Base-by-base conservation (phyloP, 768 basidiomycete species). In the Tulasnella calospora region DNA sequence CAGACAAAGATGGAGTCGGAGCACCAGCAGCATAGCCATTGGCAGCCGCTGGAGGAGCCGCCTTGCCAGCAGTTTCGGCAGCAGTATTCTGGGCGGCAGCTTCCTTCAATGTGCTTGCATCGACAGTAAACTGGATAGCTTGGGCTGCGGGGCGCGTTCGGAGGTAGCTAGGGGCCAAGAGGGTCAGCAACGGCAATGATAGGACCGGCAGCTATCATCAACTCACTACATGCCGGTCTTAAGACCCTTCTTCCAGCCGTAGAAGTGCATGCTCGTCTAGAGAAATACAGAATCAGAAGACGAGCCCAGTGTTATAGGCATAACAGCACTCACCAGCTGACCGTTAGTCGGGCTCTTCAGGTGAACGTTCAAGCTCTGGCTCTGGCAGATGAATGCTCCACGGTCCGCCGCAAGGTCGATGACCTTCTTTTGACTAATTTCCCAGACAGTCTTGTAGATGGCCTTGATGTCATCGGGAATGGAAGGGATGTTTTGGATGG, bases 391-490 rank as follows among this genome's bases (percentile, higher is more conserved):
- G 87, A 92, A 99, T 0, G 98, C 95, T 51, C 96, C 97, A 79
- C 98, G 95, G 84, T 99, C 98, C n/a, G 98, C 98, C 74, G 98
- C 93, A 81, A 99, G 89, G 86, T 99, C 98, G 79, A 99, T 91
- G 80, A 99, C 91, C 84, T 94, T 96, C 93, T 98, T 99, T 87
- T 99, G 97, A 69, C 90, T 92, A 85, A 99, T 96, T 87, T 99
- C 97, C 97, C 97, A 99, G 72, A 98, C 97, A n/a, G 97, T 99
- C 88, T 98, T 98, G 90, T 99, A 99, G 86, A 99, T 96, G 0
- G 94, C 93, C 86, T 98, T 98, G 85, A 96, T 88, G 81, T 98
- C 90, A 78, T 91, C 91, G 1, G 97, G 96, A 81, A 99, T 95
- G 71, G 83, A 89, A 36, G 94, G 92, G 81, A 98, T 95, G 83